A percentile compares a stretch with the other conserved stretches of the same genome.
Conservation (phyloP, 257 asterid species). For the Capsicum rhomboideum region DNA sequence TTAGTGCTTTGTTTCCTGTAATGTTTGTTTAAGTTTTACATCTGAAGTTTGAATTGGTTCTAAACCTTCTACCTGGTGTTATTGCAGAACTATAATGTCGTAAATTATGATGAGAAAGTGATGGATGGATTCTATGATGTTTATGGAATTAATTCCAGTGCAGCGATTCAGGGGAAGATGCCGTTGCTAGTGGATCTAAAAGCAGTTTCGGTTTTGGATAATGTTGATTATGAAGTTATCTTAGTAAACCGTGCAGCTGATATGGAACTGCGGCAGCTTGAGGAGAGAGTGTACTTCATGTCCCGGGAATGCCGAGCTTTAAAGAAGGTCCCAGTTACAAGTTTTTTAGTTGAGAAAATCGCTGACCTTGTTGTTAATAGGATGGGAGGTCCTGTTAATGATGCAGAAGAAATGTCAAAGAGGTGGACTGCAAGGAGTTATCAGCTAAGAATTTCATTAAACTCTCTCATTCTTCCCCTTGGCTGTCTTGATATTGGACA, state of each 20-base stretch:
- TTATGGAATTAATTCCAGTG: constrained; percentile 61
- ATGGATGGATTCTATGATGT: constrained; percentile 94
- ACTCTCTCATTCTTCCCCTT: constrained; percentile 63
- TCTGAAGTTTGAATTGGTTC: background rate
- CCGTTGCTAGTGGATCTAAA: constrained; percentile 69
- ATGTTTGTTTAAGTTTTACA: background rate
- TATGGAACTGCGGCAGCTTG: constrained; percentile 63
- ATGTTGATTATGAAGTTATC: constrained; percentile 67
- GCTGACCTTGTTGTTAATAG: constrained; percentile 72
- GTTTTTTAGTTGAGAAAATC: constrained; percentile 61
- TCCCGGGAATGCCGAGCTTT: constrained; percentile 47
- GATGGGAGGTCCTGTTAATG: constrained; percentile 93
- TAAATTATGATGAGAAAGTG: constrained; percentile 85
- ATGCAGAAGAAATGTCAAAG: constrained; percentile 79
- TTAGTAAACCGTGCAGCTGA: constrained; percentile 68
- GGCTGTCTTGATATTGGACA: constrained; percentile 93
- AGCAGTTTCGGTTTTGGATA: constrained; percentile 47
- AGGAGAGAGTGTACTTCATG: constrained; percentile 63
- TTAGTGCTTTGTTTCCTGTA: background rate
- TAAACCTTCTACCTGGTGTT: constrained; percentile 6
- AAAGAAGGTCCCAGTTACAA: constrained; percentile 38
- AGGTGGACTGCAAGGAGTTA: constrained; percentile 73
- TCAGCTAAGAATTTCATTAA: constrained; percentile 44
- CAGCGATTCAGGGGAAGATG: constrained; percentile 55
- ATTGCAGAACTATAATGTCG: constrained; percentile 78